Conservation (phyloP, 1,139 yeast species). For the Torulaspora globosa region DNA sequence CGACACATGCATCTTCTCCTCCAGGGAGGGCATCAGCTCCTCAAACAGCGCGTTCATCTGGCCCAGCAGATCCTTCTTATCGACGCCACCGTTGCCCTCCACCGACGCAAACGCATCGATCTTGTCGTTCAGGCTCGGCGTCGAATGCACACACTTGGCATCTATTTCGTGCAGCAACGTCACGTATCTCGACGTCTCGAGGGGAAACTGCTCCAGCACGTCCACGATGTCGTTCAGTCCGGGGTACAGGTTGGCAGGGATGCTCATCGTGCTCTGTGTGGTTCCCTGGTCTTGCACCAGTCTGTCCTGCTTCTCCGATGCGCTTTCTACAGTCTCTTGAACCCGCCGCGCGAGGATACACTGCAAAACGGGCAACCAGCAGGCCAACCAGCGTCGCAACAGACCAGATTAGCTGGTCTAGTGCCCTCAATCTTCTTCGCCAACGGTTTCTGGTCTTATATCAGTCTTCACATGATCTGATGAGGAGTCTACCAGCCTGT, state of each 20-base stretch:
- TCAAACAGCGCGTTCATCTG: slow-evolving; percentile 48
- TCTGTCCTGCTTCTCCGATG: not conserved
- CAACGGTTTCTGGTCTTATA: too few species aligned
- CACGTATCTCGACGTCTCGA: slow-evolving; percentile 77
- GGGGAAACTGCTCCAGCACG: slow-evolving; percentile 86
- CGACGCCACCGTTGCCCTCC: slow-evolving; percentile 17
- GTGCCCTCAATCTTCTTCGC: not conserved
- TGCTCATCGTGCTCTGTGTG: slow-evolving; percentile 19
- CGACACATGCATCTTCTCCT: slow-evolving; percentile 97
- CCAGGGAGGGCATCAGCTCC: slow-evolving; percentile 86
- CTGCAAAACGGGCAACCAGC: not conserved
- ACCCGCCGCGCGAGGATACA: not conserved
- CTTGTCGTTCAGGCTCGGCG: slow-evolving; percentile 60
- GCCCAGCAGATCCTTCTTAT: slow-evolving; percentile 39
- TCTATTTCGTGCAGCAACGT: slow-evolving; percentile 89
- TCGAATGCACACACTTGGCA: slow-evolving; percentile 78
- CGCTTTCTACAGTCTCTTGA: not conserved
- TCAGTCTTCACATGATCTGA: too few species aligned
- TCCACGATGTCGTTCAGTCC: slow-evolving; percentile 91
- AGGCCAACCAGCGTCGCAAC: not conserved
- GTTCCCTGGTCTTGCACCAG: too few species aligned
- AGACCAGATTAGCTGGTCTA: not conserved
- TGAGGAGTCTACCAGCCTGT: too few species aligned
- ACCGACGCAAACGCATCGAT: slow-evolving; percentile 51
- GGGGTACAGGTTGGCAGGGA: slow-evolving; percentile 47